A percentile compares a stretch with the other conserved stretches of the same genome.
Evolutionary conservation across 768 basidiomycete genomes (phyloP).

Genomic region (Austroboletus festivus): DNA sequence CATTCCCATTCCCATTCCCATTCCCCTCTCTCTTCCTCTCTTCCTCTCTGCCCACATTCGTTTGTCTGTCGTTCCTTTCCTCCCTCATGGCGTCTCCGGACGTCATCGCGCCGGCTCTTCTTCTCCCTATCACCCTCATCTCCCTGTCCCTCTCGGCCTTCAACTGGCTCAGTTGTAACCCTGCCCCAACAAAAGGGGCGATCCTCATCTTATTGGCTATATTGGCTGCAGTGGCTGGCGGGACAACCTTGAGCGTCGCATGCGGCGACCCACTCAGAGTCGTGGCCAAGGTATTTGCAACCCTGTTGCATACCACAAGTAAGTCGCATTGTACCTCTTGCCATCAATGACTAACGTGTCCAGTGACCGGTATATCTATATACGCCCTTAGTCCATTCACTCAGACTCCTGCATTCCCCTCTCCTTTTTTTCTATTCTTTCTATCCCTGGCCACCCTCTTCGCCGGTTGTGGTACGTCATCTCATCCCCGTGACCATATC

Average conservation of each 20-base stretch:
- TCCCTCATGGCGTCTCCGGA: slow-evolving; percentile 22
- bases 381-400: slow-evolving; percentile 18
- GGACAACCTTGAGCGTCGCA: slow-evolving; percentile 17
- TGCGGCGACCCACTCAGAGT: slow-evolving; percentile 12
- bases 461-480: slow-evolving; percentile 26
- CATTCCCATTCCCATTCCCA: not conserved
- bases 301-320: slow-evolving; percentile 25
- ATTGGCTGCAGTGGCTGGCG: slow-evolving; percentile 23
- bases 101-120: slow-evolving; percentile 26
- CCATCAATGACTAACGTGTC: not conserved
- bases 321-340: not conserved
- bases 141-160: slow-evolving; percentile 13
- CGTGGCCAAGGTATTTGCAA: slow-evolving; percentile 14
- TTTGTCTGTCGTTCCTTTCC: slow-evolving; percentile 19
- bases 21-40: slow-evolving; percentile 5
- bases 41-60: slow-evolving; percentile 9
- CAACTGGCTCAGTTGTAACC: slow-evolving; percentile 8
- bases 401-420: slow-evolving; percentile 1
- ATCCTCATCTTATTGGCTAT: slow-evolving; percentile 21
- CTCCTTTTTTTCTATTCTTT: slow-evolving; percentile 12
- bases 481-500: not conserved
- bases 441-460: slow-evolving; percentile 21
- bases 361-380: slow-evolving; percentile 28
- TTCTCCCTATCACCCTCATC: slow-evolving; percentile 23
- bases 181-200: slow-evolving; percentile 4